phyloP scores from a whole-genome alignment of 2,329 filamentous ascomycete species.

The Leptographium galeiforme region DNA sequence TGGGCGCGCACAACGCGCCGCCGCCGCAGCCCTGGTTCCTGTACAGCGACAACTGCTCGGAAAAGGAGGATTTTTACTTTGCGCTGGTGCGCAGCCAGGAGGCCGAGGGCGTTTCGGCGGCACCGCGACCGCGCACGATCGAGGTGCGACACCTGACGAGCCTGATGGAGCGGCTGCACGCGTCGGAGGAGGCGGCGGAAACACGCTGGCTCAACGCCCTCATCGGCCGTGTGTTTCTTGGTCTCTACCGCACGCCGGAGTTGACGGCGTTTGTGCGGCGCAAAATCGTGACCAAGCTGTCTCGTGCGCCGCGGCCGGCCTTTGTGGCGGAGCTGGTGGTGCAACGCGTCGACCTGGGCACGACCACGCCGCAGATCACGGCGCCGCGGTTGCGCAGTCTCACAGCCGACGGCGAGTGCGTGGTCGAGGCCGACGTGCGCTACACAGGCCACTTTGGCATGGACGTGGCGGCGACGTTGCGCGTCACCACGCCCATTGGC shows the following conservation, averaged over 20 bases:
- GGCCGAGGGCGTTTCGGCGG: conserved; percentile 26
- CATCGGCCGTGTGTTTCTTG: conserved; percentile 76
- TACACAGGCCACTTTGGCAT: conserved; percentile 84
- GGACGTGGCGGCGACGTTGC: conserved; percentile 83
- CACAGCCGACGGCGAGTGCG: conserved; percentile 81
- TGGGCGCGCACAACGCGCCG: conserved; percentile 39
- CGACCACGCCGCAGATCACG: conserved; percentile 75
- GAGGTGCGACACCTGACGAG: conserved; percentile 78
- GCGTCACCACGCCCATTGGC: conserved; percentile 75
- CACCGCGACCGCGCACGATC: conserved; percentile 61
- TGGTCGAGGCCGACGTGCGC: conserved; percentile 72
- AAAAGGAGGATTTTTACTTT: conserved; percentile 98
- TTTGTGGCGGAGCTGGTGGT: conserved; percentile 81
- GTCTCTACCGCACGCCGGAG: conserved; percentile 71
- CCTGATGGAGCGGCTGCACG: conserved; percentile 80
- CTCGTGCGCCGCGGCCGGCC: conserved; percentile 78
- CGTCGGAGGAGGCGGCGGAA: conserved; percentile 79
- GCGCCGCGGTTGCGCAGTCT: conserved; percentile 81
- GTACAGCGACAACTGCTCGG: conserved; percentile 88
- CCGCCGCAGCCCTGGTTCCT: conserved; percentile 77
- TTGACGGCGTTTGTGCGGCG: conserved; percentile 65
- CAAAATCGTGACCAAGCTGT: conserved; percentile 93
- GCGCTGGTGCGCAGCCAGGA: conserved; percentile 50
- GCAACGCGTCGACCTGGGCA: conserved; percentile 71
- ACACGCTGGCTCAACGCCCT: conserved; percentile 90